phyloP scores from a whole-genome alignment of 768 basidiomycete genomes.

The Mycena amicta region DNA sequence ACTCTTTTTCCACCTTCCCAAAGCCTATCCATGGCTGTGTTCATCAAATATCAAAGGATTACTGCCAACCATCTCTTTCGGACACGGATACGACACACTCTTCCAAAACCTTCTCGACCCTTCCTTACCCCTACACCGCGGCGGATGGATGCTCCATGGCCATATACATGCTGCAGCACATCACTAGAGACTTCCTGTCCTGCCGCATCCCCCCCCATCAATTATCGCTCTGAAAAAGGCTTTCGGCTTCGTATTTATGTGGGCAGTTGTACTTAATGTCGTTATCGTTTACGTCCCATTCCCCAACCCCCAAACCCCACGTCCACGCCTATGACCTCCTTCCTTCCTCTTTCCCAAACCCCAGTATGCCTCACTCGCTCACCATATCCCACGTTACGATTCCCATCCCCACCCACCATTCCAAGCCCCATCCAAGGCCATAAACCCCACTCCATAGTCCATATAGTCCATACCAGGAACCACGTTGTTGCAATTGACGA shows the following conservation, averaged over 20 bases:
- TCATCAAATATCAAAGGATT: not conserved
- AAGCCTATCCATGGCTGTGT: conserved; percentile 1
- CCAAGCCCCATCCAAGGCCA: no score
- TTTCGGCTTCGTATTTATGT: conserved; percentile 6
- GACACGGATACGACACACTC: not conserved
- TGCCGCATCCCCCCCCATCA: not conserved
- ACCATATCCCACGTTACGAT: no score
- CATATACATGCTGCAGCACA: conserved; percentile 3
- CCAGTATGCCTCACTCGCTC: no score
- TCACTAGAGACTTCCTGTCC: not conserved
- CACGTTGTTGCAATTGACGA: no score
- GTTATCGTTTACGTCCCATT: no score
- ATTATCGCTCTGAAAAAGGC: not conserved
- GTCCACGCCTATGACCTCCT: not conserved
- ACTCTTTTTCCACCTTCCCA: not conserved
- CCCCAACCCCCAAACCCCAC: no score
- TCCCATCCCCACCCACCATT: no score
- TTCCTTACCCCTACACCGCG: conserved; percentile 1
- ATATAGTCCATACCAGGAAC: no score
- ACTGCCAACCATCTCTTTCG: not conserved
- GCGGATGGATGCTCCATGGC: conserved; percentile 9
- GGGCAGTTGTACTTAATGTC: not conserved
- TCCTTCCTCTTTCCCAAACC: not conserved
- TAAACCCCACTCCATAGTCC: no score
- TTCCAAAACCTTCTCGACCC: not conserved